A percentile compares a stretch with the other conserved stretches of the same genome.
These are phyloP conservation scores for Sporothrix schenckii DNA, from an alignment of 2,329 filamentous ascomycete genomes.

Conservation along the genomic window DNA sequence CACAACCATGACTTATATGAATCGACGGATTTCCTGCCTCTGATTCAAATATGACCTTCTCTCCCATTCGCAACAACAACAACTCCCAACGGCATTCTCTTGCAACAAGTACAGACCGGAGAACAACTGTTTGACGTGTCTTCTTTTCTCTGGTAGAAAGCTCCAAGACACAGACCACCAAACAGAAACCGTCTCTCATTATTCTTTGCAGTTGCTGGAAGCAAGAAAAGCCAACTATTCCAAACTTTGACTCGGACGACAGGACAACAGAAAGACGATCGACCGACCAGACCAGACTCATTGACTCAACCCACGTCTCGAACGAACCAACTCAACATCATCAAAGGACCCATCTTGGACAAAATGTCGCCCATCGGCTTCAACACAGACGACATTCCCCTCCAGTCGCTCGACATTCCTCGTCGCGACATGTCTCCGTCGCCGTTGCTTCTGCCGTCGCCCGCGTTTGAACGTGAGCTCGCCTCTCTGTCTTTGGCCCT, in stretches of 20 bases:
- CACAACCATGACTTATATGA: not conserved
- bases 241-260: not conserved
- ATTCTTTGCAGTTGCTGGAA: slow-evolving; percentile 9
- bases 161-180: not conserved
- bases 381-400: not conserved
- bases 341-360: not conserved
- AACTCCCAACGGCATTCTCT: not conserved
- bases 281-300: not conserved
- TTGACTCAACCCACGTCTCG: no score
- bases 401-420: not conserved
- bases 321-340: not conserved
- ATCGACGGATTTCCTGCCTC: no score
- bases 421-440: not conserved
- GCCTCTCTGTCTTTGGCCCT: not conserved
- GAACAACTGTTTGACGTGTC: not conserved
- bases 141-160: slow-evolving; percentile 15
- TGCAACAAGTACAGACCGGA: slow-evolving; percentile 15
- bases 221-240: not conserved
- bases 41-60: no score
- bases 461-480: not conserved
- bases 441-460: not conserved
- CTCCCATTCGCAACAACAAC: not conserved
- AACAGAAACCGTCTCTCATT: not conserved
- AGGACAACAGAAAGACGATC: not conserved
- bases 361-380: not conserved